phyloP scores from a whole-genome alignment of 495 filamentous ascomycete genomes.

The Podospora tetraspora region DNA sequence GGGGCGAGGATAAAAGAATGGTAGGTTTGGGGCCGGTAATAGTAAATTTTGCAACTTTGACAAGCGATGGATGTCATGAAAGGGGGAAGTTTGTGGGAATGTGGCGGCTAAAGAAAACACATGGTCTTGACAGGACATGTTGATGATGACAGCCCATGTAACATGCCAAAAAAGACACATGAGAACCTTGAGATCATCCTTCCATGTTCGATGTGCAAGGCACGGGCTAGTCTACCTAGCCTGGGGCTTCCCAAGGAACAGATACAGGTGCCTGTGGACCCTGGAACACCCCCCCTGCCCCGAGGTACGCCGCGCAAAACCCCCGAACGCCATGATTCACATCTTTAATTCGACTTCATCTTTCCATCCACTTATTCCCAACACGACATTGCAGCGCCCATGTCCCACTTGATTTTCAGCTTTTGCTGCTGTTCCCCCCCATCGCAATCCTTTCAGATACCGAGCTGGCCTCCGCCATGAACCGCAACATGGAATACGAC shows the following conservation, averaged over 20 bases:
- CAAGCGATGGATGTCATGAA: background rate
- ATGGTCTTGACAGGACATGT: background rate
- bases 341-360: background rate
- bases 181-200: too few relatives aligned
- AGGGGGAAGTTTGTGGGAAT: background rate
- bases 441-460: background rate
- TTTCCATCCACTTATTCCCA: background rate
- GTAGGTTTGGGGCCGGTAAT: background rate
- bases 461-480: background rate
- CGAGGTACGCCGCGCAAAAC: background rate
- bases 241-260: too few relatives aligned
- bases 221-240: too few relatives aligned
- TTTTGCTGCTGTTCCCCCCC: background rate
- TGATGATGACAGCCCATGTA: background rate
- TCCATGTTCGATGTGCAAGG: too few relatives aligned
- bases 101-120: background rate
- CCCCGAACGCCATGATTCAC: background rate
- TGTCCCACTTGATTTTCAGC: background rate
- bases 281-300: too few relatives aligned
- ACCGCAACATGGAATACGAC: background rate
- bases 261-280: background rate
- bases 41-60: background rate
- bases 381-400: background rate
- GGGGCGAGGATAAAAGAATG: background rate
- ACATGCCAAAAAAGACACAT: background rate